A percentile compares a stretch with the other conserved stretches of the same genome.
Conservation (phyloP, 306 rosid genomes). For the Sicyos edulis region DNA sequence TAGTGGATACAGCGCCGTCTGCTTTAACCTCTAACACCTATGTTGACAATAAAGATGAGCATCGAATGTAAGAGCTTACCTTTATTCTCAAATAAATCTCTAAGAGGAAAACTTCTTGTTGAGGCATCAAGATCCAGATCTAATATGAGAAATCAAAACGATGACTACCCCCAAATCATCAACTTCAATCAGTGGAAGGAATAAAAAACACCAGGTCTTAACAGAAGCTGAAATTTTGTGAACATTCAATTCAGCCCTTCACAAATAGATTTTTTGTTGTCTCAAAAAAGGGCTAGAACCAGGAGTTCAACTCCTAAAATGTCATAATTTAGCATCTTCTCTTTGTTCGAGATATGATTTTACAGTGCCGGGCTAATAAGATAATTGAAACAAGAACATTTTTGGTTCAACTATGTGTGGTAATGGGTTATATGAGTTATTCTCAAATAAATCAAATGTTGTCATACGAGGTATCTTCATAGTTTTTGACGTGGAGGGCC, state of each 20-base stretch:
- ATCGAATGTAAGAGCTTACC: background rate
- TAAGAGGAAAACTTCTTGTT: background rate
- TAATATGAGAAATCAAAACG: background rate
- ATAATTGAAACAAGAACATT: background rate
- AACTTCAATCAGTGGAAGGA: background rate
- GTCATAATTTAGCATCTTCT: background rate
- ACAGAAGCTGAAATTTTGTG: background rate
- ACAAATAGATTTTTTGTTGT: background rate
- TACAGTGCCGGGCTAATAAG: background rate
- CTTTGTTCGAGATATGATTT: background rate
- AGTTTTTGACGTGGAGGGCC: background rate
- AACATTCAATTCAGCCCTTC: background rate
- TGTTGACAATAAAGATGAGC: background rate
- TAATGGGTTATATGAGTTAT: background rate
- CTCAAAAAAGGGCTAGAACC: background rate
- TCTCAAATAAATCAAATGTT: background rate
- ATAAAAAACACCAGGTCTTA: background rate
- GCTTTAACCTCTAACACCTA: conserved; percentile 88
- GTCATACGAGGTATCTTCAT: background rate
- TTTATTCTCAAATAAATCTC: background rate
- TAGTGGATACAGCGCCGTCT: conserved; percentile 54
- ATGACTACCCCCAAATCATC: background rate
- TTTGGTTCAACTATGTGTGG: background rate
- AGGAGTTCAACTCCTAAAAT: background rate
- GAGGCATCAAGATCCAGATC: background rate